phyloP scores from a whole-genome alignment of 352 stramenopile species.

The Phytophthora pisi region DNA sequence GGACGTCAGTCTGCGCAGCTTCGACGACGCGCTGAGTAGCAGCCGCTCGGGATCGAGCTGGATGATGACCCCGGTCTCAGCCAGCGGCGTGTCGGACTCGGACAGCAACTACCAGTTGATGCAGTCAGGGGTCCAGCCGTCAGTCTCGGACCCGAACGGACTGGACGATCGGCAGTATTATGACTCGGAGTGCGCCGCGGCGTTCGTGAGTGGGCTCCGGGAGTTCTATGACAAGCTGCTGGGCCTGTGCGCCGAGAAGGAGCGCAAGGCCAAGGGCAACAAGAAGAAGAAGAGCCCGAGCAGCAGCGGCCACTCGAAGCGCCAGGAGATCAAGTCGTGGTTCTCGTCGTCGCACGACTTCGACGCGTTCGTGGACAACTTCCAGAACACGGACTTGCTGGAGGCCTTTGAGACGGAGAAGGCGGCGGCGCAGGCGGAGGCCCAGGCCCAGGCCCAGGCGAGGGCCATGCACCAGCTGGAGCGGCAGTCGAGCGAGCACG shows the following conservation, averaged over 20 bases:
- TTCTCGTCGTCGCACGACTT: conserved; percentile 86
- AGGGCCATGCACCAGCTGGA: conserved; percentile 40
- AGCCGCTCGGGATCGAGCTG: conserved; percentile 52
- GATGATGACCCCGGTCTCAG: conserved; percentile 34
- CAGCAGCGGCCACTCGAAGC: conserved; percentile 68
- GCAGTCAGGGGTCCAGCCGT: conserved; percentile 27
- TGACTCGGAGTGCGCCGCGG: conserved; percentile 58
- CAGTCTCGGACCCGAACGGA: conserved; percentile 21
- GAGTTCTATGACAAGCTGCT: conserved; percentile 76
- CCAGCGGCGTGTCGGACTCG: conserved; percentile 23
- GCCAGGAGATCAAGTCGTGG: conserved; percentile 85
- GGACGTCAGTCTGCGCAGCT: conserved; percentile 41
- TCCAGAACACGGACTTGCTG: conserved; percentile 58
- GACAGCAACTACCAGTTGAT: conserved; percentile 41
- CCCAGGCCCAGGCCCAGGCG: conserved; percentile 34
- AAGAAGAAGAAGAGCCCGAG: conserved; percentile 54
- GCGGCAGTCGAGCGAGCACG: conserved; percentile 41
- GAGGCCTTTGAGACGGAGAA: conserved; percentile 53
- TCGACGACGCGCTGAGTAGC: conserved; percentile 48
- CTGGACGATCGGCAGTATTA: conserved; percentile 68
- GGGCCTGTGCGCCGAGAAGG: conserved; percentile 60
- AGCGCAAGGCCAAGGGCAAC: conserved; percentile 56
- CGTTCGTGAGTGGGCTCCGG: conserved; percentile 59
- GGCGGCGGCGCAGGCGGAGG: conserved; percentile 32
- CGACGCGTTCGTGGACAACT: conserved; percentile 81